These are phyloP conservation scores for Atkinsonella hypoxylon DNA, from an alignment of 2,329 filamentous ascomycete genomes.

Conservation along the genomic window DNA sequence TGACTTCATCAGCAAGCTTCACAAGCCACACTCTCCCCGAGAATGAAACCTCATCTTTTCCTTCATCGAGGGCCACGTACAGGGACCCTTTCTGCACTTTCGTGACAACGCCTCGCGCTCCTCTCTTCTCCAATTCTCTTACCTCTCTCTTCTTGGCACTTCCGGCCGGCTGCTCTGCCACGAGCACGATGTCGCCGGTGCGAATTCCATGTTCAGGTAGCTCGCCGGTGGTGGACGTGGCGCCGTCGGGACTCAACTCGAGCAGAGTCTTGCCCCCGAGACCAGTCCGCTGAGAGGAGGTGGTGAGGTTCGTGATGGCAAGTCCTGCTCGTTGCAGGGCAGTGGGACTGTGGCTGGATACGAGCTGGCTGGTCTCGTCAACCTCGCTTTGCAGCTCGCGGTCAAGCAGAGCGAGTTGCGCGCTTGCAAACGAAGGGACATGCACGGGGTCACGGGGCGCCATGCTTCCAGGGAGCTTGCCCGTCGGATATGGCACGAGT, in stretches of 20 bases:
- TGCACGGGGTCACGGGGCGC: slow-evolving; percentile 35
- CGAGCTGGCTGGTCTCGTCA: slow-evolving; percentile 53
- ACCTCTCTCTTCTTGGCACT: slow-evolving; percentile 62
- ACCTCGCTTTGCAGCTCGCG: slow-evolving; percentile 63
- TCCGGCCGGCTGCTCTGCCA: slow-evolving; percentile 63
- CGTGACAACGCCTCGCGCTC: slow-evolving; percentile 58
- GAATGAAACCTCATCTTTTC: slow-evolving; percentile 34
- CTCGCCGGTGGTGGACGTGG: slow-evolving; percentile 41
- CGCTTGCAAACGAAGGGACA: slow-evolving; percentile 55
- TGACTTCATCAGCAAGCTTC: slow-evolving; percentile 58
- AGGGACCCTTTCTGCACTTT: slow-evolving; percentile 47
- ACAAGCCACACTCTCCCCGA: slow-evolving; percentile 48
- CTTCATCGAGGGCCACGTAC: slow-evolving; percentile 58
- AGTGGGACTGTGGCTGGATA: slow-evolving; percentile 55
- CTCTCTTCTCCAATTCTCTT: slow-evolving; percentile 55
- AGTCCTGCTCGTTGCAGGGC: slow-evolving; percentile 66
- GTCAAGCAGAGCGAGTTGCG: slow-evolving; percentile 59
- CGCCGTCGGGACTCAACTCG: slow-evolving; percentile 65
- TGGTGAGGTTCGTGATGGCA: slow-evolving; percentile 62
- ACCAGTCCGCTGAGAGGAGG: slow-evolving; percentile 71
- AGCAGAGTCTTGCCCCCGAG: slow-evolving; percentile 84
- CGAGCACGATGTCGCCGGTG: slow-evolving; percentile 64
- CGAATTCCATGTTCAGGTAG: slow-evolving; percentile 66
- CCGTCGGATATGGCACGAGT: background rate
- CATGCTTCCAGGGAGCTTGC: slow-evolving; percentile 16